Evolutionary conservation across 345 rosid species (phyloP), one percentile per base, ranked within the genome.

Genomic region (Eucalyptus pauciflora): DNA sequence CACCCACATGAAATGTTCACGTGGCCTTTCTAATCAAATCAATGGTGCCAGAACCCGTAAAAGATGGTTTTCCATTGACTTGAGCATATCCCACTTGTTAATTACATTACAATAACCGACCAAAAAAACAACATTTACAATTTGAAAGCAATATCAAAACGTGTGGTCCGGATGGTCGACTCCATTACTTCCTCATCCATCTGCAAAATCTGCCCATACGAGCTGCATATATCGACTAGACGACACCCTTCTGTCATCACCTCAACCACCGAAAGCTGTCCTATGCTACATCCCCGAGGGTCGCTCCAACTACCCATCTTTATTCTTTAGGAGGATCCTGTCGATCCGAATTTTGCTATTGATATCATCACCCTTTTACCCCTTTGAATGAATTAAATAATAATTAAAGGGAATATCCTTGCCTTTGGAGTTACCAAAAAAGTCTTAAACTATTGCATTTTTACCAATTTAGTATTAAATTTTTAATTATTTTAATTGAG

Each of bases 381-480:
- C 12, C 24, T 69, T 17, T 17, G 20, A 33, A 33, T 33, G 43
- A 17, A 33, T 69, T 17, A 9, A 33, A 8, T 69, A 69, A 69
- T 69, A 31, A 16, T 33, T 64, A 15, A 64, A 64, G 76, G 37
- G 3, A 64, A 7, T n/a, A n/a, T n/a, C 20, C 76, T 64, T 13
- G 27, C 3, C 0, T 27, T 56, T 24, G 62, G 13, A 1, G 10
- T 56, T 24, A 56, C 62, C 13, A 56, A 56, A 22, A 22, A 56
- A 24, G 29, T 56, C 62, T 24, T 9, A 56, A 56, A 56, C 0
- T 2, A 0, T 22, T 56, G 1, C 62, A 56, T 2, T 22, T 24
- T 56, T 24, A 24, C 13, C 13, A 56, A 56, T 24, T 56, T 9
- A 56, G 29, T 56, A 9, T 10, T 24, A 56, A 24, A 24, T 0